Conservation (phyloP, 176 grass and related monocot genomes). For the Musa troglodytarum region DNA sequence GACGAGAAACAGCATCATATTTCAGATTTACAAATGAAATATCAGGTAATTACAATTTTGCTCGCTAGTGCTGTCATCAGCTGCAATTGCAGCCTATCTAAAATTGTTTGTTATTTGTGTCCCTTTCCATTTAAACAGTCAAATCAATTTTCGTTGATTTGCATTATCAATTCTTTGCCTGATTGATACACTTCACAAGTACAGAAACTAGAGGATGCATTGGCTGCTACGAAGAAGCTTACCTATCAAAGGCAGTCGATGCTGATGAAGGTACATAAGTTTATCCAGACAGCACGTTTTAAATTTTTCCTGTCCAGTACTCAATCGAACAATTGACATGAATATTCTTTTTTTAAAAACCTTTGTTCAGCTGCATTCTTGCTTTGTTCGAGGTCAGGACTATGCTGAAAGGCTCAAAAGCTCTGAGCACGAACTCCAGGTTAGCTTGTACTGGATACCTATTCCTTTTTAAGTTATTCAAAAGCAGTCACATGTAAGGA, state of each 20-base stretch:
- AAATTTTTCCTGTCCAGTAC: background rate
- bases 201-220: conserved; percentile 77
- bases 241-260: conserved; percentile 48
- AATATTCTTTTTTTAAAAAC: background rate
- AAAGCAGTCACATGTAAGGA: background rate
- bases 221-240: conserved; percentile 44
- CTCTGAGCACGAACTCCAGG: conserved; percentile 63
- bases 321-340: too few species aligned
- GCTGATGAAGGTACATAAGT: conserved; percentile 37
- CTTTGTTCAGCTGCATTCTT: conserved; percentile 52
- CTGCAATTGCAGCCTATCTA: background rate
- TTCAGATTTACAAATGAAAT: conserved; percentile 53
- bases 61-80: conserved; percentile 1
- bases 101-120: background rate
- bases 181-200: conserved; percentile 12
- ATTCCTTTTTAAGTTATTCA: conserved; percentile 2
- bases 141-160: background rate
- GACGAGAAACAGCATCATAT: conserved; percentile 44
- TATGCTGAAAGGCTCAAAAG: conserved; percentile 54
- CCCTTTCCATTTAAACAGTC: background rate
- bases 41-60: conserved; percentile 36
- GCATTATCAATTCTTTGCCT: background rate
- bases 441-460: conserved; percentile 1
- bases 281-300: conserved; percentile 6
- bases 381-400: conserved; percentile 60